Base-by-base conservation (phyloP, 805 yeast genomes). In the Suhomyces sp. region DNA sequence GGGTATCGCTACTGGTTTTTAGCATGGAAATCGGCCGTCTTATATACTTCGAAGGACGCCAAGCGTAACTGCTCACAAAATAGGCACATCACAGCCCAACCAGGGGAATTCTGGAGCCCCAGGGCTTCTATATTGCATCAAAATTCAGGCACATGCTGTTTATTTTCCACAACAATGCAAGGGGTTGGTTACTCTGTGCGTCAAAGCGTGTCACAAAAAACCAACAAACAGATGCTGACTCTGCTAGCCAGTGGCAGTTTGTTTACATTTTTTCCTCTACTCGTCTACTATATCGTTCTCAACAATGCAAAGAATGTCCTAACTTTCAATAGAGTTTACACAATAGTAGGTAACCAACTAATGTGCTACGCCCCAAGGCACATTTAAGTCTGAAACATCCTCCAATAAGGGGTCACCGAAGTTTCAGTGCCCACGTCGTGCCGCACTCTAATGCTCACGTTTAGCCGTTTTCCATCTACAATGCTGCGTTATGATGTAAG, bases 141-240 rank as follows among this genome's bases (percentile, higher is more conserved):
- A 36, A 47, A 47, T 47, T 36, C 49, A 47, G 49, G 49, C 42
- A 47, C 49, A 33, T 24, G n/a, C 23, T 35, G 44, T 10, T 26
- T 22, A 46, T 8, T 35, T 46, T 33, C n/a, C n/a, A 35, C 29
- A 44, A 47, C 50, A 47, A 47, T 47, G 50, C 45, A 47, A 47
- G 50, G 50, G 50, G 50, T 24, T 9, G 12, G 26, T 12, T 12
- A n/a, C 13, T 38, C 13, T 6, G 42, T 38, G 42, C 42, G 42
- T 38, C 23, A 38, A 17, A 38, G 6, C 2, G n/a, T 10, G 24
- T 10, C 13, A 38, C 42, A 38, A 38, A 38, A 8, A 8, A 5
- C 22, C 8, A 9, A 38, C 42, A 38, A 38, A 4, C 24, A 38
- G 42, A 38, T 38, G 6, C 4, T 15, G 9, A 6, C 13, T 19